Conservation (phyloP, 176 grass and related monocot genomes). For the Olyra latifolia region DNA sequence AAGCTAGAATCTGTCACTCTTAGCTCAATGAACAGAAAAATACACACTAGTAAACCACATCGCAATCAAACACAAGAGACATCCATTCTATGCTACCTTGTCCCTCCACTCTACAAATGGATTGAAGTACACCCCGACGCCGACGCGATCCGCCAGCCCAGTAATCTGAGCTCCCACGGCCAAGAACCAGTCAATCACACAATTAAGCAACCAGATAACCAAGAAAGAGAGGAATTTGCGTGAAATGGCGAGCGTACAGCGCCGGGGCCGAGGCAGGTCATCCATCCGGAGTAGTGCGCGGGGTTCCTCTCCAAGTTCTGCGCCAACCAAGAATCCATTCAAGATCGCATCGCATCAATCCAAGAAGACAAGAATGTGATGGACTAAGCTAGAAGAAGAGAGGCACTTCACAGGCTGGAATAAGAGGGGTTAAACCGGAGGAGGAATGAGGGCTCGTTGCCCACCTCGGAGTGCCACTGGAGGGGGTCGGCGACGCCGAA, state of each 20-base stretch:
- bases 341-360: not conserved
- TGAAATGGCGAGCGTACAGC: conserved; percentile 30
- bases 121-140: conserved; percentile 86
- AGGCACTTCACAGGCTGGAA: not conserved
- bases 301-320: conserved; percentile 86
- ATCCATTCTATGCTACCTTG: conserved; percentile 47
- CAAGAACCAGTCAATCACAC: conserved; percentile 4
- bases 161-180: conserved; percentile 52
- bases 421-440: not conserved
- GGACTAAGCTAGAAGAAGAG: not conserved
- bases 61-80: not conserved
- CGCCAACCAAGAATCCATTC: conserved; percentile 12
- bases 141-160: conserved; percentile 54
- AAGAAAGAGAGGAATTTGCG: conserved; percentile 2
- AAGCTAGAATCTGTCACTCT: not conserved
- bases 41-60: not conserved
- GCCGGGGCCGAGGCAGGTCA: conserved; percentile 48
- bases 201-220: not conserved
- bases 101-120: conserved; percentile 82
- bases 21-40: not conserved
- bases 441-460: not conserved
- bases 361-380: not conserved
- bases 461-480: conserved; percentile 71
- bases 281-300: conserved; percentile 70
- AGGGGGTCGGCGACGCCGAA: conserved; percentile 72